A percentile compares a stretch with the other conserved stretches of the same genome.
Conservation (phyloP, 2,329 filamentous ascomycete species). For the Monilinia vaccinii-corymbosi region DNA sequence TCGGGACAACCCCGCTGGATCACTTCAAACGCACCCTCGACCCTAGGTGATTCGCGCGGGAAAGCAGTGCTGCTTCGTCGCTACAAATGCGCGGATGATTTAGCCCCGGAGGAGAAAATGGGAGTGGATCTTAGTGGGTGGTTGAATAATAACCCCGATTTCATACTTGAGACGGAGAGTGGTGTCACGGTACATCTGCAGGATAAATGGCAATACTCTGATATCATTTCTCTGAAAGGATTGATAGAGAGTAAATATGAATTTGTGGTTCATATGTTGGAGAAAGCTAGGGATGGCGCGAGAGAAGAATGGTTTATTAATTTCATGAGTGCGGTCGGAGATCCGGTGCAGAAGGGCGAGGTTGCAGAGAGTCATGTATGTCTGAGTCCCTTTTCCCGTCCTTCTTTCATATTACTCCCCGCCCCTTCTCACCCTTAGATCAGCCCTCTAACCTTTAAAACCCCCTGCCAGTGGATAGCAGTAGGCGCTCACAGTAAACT, state of each 20-base stretch:
- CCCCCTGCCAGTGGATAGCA: conserved; percentile 30
- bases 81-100: conserved; percentile 41
- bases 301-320: conserved; percentile 33
- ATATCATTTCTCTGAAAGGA: conserved; percentile 31
- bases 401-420: not conserved
- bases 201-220: conserved; percentile 38
- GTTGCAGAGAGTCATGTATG: conserved; percentile 32
- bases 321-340: conserved; percentile 37
- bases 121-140: conserved; percentile 39
- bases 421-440: no score
- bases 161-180: conserved; percentile 36
- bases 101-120: conserved; percentile 27
- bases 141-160: conserved; percentile 57
- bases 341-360: conserved; percentile 30
- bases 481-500: conserved; percentile 36
- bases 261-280: conserved; percentile 33
- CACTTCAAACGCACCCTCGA: conserved; percentile 48
- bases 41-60: conserved; percentile 52
- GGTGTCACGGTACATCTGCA: conserved; percentile 35
- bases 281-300: conserved; percentile 24
- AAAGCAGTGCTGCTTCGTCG: conserved; percentile 60
- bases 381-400: not conserved
- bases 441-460: not conserved
- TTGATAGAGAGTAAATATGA: conserved; percentile 34
- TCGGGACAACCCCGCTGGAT: conserved; percentile 45